Base-by-base conservation (phyloP, 805 yeast species). In the Schwanniomyces pseudopolymorphus region DNA sequence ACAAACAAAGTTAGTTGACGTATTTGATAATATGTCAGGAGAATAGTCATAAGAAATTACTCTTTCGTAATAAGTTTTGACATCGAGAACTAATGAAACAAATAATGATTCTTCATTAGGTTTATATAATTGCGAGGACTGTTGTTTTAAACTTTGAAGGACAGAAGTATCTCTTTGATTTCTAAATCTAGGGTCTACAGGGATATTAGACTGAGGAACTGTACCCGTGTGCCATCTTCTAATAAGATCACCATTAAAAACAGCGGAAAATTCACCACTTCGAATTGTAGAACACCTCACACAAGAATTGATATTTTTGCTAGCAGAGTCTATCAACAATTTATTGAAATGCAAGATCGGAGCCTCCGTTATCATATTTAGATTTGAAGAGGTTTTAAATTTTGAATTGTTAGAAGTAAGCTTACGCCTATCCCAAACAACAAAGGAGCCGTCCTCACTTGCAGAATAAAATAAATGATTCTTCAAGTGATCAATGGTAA, bases 41-140 rank as follows among this genome's bases (percentile, higher is more conserved):
- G 84, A 79, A 60, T 89, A 90, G 62, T 90, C 97, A 66, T 85
- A 90, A 0, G 96, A 84, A 1, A 86, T 82, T 0, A 90, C 95
- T 54, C 91, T 77, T 53, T 90, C 96, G 56, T 79, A 83, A 44
- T 85, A 87, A 0, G 96, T 84, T 48, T 78, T 79, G 9, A 81
- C 80, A 60, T 89, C 96, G 40, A 80, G 73, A 1, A 89, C 96
- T 33, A 80, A 74, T 0, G 94, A 78, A 1, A 89, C 90, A 63
- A 89, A 89, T 27, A 87, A 62, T 3, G 84, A 74, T 33, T 86
- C 89, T 17, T 72, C 71, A 5, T 64, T 66, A 9, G 69, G 66
- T n/a, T 60, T 61, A 46, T 71, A 72, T 36, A 70, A 57, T 41
- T 67, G 70, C 1, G 61, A 48, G 6, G 75, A 56, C 48, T 72